A percentile compares a stretch with the other conserved stretches of the same genome.
phyloP scores from a whole-genome alignment of 768 basidiomycete species.

The Lepiota venenata region DNA sequence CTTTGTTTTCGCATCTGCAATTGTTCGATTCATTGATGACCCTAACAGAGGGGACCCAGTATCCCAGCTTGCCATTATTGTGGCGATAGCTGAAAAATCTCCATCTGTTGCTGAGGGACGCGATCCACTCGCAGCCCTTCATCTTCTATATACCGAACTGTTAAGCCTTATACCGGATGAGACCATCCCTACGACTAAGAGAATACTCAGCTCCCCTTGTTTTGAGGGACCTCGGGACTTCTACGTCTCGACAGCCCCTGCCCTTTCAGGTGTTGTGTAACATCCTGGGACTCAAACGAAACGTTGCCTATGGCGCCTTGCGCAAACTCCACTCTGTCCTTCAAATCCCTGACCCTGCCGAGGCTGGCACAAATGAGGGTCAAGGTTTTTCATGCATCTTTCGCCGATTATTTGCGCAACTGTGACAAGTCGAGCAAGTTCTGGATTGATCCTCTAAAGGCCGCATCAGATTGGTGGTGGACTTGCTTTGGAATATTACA shows the following conservation, averaged over 20 bases:
- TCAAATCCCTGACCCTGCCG: background rate
- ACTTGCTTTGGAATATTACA: background rate
- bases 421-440: background rate
- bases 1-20: background rate
- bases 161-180: background rate
- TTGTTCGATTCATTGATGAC: background rate
- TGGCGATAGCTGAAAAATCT: background rate
- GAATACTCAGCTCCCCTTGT: background rate
- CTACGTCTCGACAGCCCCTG: background rate
- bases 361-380: background rate
- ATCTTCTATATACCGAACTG: constrained; percentile 1
- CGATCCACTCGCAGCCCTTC: background rate
- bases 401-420: background rate
- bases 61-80: background rate
- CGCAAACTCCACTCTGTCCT: constrained; percentile 4
- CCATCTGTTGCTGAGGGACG: background rate
- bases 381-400: background rate
- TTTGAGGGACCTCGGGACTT: background rate
- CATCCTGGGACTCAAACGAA: background rate
- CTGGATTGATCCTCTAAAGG: background rate
- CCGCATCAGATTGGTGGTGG: background rate
- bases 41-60: background rate
- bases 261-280: background rate
- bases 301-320: constrained; percentile 1
- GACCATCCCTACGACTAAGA: background rate